Evolutionary conservation across 2,329 filamentous ascomycete species (phyloP).

Genomic region (Penicillium sp.): DNA sequence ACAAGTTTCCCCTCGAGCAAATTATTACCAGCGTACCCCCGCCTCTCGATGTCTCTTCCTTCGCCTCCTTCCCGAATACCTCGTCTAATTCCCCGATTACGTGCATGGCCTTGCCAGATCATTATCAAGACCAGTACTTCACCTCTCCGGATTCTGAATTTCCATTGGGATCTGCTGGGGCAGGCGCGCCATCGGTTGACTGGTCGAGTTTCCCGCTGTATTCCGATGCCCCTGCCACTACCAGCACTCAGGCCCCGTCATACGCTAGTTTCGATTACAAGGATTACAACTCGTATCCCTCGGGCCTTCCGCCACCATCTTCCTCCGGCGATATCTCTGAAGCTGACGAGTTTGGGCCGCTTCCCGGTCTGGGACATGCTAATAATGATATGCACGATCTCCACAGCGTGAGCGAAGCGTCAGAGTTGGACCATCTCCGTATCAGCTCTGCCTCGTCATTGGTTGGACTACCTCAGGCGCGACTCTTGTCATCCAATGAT

Average conservation of each 20-base stretch:
- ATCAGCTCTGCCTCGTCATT: conserved; percentile 46
- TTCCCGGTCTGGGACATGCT: conserved; percentile 30
- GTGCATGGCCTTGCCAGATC: conserved; percentile 39
- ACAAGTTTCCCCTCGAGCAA: conserved; percentile 33
- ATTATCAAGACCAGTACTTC: conserved; percentile 43
- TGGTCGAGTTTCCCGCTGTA: conserved; percentile 51
- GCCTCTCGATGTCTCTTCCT: conserved; percentile 41
- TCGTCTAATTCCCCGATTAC: conserved; percentile 33
- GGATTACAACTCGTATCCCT: conserved; percentile 43
- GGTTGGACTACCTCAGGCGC: conserved; percentile 42
- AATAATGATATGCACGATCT: conserved; percentile 38
- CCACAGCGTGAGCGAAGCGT: conserved; percentile 43
- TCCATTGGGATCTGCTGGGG: conserved; percentile 38
- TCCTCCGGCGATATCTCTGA: conserved; percentile 53
- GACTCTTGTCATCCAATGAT: conserved; percentile 42
- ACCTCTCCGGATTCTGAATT: conserved; percentile 45
- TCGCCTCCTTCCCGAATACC: conserved; percentile 37
- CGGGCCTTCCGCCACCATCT: conserved; percentile 43
- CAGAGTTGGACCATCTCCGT: conserved; percentile 43
- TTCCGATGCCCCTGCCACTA: conserved; percentile 37
- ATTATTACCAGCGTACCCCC: conserved; percentile 36
- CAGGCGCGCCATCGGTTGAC: conserved; percentile 47
- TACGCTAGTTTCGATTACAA: conserved; percentile 49
- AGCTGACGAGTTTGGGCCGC: conserved; percentile 44
- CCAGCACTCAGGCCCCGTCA: conserved; percentile 47